phyloP scores from a whole-genome alignment of 176 grass and related monocot species.

The Stipa capillata region DNA sequence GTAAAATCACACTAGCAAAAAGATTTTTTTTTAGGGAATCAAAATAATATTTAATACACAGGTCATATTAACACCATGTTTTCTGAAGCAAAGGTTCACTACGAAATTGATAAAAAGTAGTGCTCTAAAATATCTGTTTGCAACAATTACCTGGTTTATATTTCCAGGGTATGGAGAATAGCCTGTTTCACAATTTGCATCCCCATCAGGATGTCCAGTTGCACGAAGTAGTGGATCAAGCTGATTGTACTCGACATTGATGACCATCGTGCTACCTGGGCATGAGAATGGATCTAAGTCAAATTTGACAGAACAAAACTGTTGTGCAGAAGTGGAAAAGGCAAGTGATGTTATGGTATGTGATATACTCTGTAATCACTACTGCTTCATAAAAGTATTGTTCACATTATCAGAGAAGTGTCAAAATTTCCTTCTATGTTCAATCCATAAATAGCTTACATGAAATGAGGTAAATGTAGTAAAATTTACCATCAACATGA shows the following conservation, averaged over 20 bases:
- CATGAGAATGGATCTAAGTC: conserved; percentile 6
- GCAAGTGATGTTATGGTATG: too few species aligned
- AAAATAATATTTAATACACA: not conserved
- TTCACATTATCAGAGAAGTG: not conserved
- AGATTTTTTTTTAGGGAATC: too few species aligned
- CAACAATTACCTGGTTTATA: conserved; percentile 83
- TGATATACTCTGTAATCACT: not conserved
- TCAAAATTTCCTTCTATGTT: not conserved
- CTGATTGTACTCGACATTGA: conserved; percentile 99
- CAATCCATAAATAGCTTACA: not conserved
- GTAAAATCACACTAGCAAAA: not conserved
- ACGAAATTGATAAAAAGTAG: not conserved
- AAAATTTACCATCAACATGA: conserved; percentile 63
- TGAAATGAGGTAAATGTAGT: not conserved
- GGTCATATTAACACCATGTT: not conserved
- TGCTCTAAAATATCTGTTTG: not conserved
- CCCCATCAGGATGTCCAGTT: conserved; percentile 89
- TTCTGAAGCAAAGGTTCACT: not conserved
- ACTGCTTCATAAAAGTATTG: not conserved
- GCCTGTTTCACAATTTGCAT: conserved; percentile 76
- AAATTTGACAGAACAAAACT: not conserved
- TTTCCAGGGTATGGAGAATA: conserved; percentile 97
- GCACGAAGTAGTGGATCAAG: conserved; percentile 89
- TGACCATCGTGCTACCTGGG: conserved; percentile 87
- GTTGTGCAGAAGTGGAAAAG: not conserved